These are phyloP conservation scores for Ustilago bromivora DNA, from an alignment of 1,284 basidiomycete genomes.

Conservation along the genomic window DNA sequence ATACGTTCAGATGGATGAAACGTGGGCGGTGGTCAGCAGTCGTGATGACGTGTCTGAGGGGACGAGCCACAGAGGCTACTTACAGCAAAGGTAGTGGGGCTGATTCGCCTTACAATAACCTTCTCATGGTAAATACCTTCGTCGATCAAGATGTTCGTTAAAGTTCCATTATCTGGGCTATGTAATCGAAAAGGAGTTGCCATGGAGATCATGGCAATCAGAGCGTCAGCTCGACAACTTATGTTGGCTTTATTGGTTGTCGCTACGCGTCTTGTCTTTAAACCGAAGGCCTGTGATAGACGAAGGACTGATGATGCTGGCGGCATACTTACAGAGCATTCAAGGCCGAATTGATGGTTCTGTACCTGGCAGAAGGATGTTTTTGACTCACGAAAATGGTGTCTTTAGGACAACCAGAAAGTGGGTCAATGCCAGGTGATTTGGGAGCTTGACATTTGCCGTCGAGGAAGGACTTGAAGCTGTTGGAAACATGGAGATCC, in stretches of 20 bases:
- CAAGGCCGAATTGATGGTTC: constrained; percentile 30
- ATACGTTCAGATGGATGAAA: background rate
- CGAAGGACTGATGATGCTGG: background rate
- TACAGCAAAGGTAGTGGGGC: constrained; percentile 33
- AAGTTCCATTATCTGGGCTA: constrained; percentile 32
- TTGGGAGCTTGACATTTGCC: constrained; percentile 35
- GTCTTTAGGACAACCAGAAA: constrained; percentile 19
- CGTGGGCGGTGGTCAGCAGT: background rate
- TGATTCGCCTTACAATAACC: constrained; percentile 22
- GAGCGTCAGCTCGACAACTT: background rate
- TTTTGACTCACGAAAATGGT: constrained; percentile 37
- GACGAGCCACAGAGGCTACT: constrained; percentile 3
- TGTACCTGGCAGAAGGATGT: constrained; percentile 14
- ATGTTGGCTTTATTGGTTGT: background rate
- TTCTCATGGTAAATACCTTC: constrained; percentile 37
- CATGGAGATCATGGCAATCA: background rate
- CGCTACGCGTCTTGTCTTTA: constrained; percentile 1
- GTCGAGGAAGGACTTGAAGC: constrained; percentile 1
- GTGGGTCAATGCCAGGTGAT: background rate
- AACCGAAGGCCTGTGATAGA: background rate
- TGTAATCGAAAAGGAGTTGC: background rate
- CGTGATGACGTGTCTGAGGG: background rate
- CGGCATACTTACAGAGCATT: constrained; percentile 25
- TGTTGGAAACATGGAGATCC: no score
- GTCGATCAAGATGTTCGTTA: constrained; percentile 33